A percentile compares a stretch with the other conserved stretches of the same genome.
Conservation (phyloP, 768 basidiomycete genomes). For the Tulasnella sp. region DNA sequence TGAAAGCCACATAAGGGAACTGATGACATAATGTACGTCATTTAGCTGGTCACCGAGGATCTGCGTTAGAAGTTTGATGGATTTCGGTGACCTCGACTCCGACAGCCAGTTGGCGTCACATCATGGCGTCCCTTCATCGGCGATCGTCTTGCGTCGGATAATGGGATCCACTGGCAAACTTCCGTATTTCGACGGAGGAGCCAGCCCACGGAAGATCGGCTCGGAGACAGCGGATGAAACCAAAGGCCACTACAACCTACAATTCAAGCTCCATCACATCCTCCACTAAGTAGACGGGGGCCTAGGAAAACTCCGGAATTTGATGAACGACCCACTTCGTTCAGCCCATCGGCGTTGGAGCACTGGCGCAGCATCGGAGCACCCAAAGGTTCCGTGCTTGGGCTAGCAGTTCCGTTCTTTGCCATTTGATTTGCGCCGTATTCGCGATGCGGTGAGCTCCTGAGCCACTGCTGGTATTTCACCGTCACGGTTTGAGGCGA, state of each 20-base stretch:
- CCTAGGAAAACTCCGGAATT: neutral
- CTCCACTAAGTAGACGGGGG: neutral
- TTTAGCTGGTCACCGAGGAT: neutral
- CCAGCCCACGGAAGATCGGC: neutral
- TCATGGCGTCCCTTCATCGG: neutral
- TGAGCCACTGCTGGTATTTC: neutral
- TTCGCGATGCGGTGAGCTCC: neutral
- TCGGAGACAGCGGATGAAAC: neutral
- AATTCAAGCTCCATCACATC: neutral
- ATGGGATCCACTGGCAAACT: neutral
- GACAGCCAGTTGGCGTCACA: neutral
- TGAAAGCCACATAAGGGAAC: neutral
- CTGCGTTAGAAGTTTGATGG: neutral
- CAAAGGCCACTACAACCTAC: neutral
- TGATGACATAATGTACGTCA: conserved; percentile 8
- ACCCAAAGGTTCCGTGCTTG: neutral
- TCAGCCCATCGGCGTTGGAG: neutral
- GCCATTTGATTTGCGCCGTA: neutral
- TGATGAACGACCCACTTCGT: neutral
- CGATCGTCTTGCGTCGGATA: neutral
- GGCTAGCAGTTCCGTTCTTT: neutral
- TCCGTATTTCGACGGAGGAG: neutral
- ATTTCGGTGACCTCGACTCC: neutral
- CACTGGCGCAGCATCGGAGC: neutral
- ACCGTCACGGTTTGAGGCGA: too few relatives aligned